These are phyloP conservation scores for Botryotinia globosa DNA, from an alignment of 2,329 filamentous ascomycete species.

Conservation along the genomic window DNA sequence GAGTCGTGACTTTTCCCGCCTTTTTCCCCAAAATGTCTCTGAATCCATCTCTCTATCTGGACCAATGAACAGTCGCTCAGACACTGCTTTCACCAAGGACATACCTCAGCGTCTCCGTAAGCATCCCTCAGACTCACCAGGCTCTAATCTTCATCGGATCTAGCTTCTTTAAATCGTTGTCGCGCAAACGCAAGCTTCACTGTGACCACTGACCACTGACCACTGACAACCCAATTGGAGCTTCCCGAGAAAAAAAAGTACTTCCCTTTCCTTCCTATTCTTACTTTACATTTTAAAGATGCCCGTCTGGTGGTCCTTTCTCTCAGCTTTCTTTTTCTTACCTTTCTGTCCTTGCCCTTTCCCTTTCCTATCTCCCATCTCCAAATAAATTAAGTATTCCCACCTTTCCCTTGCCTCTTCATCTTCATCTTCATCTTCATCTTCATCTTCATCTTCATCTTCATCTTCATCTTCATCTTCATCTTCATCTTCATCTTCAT, in stretches of 20 bases:
- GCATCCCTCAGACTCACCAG: no score
- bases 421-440: no score
- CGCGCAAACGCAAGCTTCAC: constrained; percentile 18
- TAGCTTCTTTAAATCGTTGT: constrained; percentile 11
- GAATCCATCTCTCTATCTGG: background rate
- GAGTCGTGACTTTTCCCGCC: constrained; percentile 13
- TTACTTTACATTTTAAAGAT: background rate
- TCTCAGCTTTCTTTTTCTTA: constrained; percentile 22
- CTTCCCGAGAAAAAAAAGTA: constrained; percentile 24
- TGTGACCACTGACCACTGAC: no score
- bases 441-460: background rate
- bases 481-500: background rate
- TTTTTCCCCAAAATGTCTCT: constrained; percentile 15
- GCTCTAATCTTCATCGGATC: constrained; percentile 9
- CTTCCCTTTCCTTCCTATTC: constrained; percentile 8
- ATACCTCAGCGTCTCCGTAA: no score
- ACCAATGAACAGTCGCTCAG: constrained; percentile 9
- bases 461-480: background rate
- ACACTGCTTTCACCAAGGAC: no score
- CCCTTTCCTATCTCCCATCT: background rate
- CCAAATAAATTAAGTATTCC: constrained; percentile 27
- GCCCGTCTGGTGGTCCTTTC: constrained; percentile 4
- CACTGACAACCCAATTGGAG: constrained; percentile 23
- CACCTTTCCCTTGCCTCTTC: constrained; percentile 14
- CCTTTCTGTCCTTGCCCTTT: constrained; percentile 6